Evolutionary conservation across 441 rosid species (phyloP).

Genomic region (Omphalea diandra): DNA sequence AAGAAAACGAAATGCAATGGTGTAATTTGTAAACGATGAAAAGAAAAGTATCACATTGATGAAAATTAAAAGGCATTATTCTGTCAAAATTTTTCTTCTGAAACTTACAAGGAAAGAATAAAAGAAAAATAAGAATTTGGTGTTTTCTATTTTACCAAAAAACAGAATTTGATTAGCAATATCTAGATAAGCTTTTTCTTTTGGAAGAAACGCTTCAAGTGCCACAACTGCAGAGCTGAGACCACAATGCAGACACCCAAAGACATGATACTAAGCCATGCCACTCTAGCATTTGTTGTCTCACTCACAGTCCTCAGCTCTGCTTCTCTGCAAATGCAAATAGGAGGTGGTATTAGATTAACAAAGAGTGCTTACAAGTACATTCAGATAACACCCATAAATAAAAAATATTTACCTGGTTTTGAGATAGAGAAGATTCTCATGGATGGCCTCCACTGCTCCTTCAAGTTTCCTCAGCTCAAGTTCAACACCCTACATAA

Average conservation of each 20-base stretch:
- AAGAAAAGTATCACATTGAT: neutral
- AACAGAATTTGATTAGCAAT: slow-evolving; percentile 3
- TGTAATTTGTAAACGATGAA: neutral
- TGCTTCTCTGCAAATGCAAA: slow-evolving; percentile 58
- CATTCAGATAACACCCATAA: neutral
- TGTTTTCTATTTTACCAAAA: slow-evolving; percentile 18
- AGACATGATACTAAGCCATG: slow-evolving; percentile 73
- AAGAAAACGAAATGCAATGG: neutral
- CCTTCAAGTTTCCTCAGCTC: slow-evolving; percentile 88
- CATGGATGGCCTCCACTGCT: slow-evolving; percentile 78
- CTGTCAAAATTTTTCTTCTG: slow-evolving; percentile 15
- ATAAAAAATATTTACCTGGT: slow-evolving; percentile 40
- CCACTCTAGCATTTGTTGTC: slow-evolving; percentile 61
- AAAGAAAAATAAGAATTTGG: slow-evolving; percentile 11
- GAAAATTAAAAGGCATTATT: neutral
- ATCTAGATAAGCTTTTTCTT: slow-evolving; percentile 80
- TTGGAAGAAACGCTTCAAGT: slow-evolving; percentile 74
- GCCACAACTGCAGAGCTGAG: slow-evolving; percentile 64
- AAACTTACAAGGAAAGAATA: slow-evolving; percentile 10
- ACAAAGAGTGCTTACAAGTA: neutral
- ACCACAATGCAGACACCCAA: slow-evolving; percentile 63
- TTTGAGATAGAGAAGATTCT: slow-evolving; percentile 57
- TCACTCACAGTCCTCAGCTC: slow-evolving; percentile 71
- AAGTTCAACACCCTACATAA: slow-evolving; percentile 72
- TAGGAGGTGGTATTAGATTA: neutral